phyloP scores from a whole-genome alignment of 2,329 filamentous ascomycete species.

The Ophiostoma australiae region DNA sequence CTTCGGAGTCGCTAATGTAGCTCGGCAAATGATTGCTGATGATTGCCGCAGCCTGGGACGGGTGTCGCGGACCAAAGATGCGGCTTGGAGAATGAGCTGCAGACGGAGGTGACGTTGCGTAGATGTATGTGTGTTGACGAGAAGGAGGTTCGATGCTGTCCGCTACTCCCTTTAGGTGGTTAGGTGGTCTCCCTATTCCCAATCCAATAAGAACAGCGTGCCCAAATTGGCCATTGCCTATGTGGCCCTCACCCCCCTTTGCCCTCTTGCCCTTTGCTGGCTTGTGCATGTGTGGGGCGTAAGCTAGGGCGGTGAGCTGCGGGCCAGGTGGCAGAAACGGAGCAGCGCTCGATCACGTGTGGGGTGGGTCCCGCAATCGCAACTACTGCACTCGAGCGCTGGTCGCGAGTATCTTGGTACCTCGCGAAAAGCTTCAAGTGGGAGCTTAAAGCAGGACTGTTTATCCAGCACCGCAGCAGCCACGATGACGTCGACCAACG shows the following conservation, averaged over 20 bases:
- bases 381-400: not conserved
- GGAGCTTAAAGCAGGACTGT: not conserved
- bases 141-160: slow-evolving; percentile 21
- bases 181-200: slow-evolving; percentile 20
- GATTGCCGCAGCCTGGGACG: slow-evolving; percentile 20
- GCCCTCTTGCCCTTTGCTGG: slow-evolving; percentile 21
- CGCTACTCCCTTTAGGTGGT: slow-evolving; percentile 1
- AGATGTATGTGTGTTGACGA: slow-evolving; percentile 17
- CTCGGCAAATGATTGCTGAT: not conserved
- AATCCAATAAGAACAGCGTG: slow-evolving; percentile 27
- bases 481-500: slow-evolving; percentile 58
- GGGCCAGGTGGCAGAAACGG: slow-evolving; percentile 27
- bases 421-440: slow-evolving; percentile 19
- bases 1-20: not conserved
- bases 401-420: not conserved
- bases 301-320: slow-evolving; percentile 25
- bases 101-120: slow-evolving; percentile 18
- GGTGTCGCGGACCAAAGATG: slow-evolving; percentile 20
- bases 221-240: slow-evolving; percentile 25
- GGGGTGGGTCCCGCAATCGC: not conserved
- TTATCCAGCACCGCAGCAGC: slow-evolving; percentile 17
- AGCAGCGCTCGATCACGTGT: slow-evolving; percentile 20
- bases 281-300: slow-evolving; percentile 23
- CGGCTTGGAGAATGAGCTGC: slow-evolving; percentile 15
- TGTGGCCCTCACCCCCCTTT: slow-evolving; percentile 21